A percentile compares a stretch with the other conserved stretches of the same genome.
Conservation (phyloP, 306 rosid genomes). For the Medicago arabica region DNA sequence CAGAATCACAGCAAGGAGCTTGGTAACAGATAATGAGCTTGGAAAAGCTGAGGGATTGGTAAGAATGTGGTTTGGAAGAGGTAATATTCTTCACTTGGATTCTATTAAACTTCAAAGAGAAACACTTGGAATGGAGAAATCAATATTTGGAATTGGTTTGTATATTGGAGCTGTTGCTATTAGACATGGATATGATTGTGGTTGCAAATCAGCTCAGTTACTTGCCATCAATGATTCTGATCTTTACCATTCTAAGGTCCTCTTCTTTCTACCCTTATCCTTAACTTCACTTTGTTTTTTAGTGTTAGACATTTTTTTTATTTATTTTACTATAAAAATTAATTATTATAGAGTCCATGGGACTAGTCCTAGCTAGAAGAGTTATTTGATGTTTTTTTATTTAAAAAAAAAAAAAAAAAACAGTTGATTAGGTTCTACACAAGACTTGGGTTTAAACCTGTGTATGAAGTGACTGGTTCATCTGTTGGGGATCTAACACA, state of each 20-base stretch:
- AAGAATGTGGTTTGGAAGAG: conserved; percentile 60
- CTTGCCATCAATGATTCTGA: conserved; percentile 89
- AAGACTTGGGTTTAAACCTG: conserved; percentile 76
- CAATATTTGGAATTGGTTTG: conserved; percentile 88
- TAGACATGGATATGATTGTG: conserved; percentile 74
- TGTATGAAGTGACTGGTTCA: conserved; percentile 75
- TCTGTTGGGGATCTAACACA: conserved; percentile 64
- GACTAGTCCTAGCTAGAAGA: background rate
- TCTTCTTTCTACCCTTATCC: conserved; percentile 40
- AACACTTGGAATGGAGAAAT: conserved; percentile 81
- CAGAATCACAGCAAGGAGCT: conserved; percentile 78
- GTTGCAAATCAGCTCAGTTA: conserved; percentile 70
- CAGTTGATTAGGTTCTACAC: conserved; percentile 84
- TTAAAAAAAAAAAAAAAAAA: too few relatives aligned
- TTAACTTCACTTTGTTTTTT: background rate
- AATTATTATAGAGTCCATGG: background rate
- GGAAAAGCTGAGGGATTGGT: conserved; percentile 85
- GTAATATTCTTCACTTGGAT: conserved; percentile 83
- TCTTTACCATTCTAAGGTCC: conserved; percentile 83
- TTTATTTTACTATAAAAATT: too few relatives aligned
- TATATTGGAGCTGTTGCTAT: conserved; percentile 89
- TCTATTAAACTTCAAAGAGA: conserved; percentile 75
- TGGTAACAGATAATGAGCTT: conserved; percentile 58
- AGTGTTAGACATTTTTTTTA: background rate
- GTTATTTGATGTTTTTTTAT: conserved; percentile 11